Conservation (phyloP, 192 early-diverging fungal species). For the Obelidium mucronatum region DNA sequence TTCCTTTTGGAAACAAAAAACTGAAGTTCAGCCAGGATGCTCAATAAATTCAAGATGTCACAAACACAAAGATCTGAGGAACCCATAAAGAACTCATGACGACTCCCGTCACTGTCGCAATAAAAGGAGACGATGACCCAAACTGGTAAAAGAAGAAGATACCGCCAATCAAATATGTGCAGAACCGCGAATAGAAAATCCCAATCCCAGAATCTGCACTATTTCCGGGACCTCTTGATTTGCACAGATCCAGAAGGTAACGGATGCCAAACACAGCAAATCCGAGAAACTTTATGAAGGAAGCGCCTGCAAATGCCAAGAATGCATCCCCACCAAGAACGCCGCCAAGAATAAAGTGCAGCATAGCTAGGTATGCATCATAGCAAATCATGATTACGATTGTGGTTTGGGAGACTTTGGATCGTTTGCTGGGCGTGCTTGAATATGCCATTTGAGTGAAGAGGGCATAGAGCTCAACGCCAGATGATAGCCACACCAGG, state of each 20-base stretch:
- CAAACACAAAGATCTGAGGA: slow-evolving; percentile 73
- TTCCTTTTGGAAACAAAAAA: slow-evolving; percentile 57
- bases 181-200: slow-evolving; percentile 63
- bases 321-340: slow-evolving; percentile 53
- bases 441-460: slow-evolving; percentile 21
- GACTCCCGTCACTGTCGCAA: slow-evolving; percentile 52
- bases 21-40: not conserved
- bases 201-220: slow-evolving; percentile 50
- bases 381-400: not conserved
- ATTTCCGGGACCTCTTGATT: slow-evolving; percentile 69
- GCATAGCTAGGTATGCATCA: slow-evolving; percentile 24
- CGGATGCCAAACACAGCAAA: slow-evolving; percentile 75
- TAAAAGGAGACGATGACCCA: slow-evolving; percentile 52
- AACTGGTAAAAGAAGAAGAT: slow-evolving; percentile 70
- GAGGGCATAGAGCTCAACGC: not conserved
- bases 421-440: slow-evolving; percentile 19
- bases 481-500: not conserved
- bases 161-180: slow-evolving; percentile 62
- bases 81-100: slow-evolving; percentile 77
- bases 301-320: slow-evolving; percentile 63
- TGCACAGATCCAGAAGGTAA: slow-evolving; percentile 74
- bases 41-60: not conserved
- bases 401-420: slow-evolving; percentile 25
- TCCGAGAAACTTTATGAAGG: slow-evolving; percentile 71
- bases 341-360: slow-evolving; percentile 12